Percentiles rank a stretch among this genome's conserved stretches.
These are phyloP conservation scores for Aureobasidium sp. DNA, from an alignment of 2,329 filamentous ascomycete genomes.

Conservation along the genomic window DNA sequence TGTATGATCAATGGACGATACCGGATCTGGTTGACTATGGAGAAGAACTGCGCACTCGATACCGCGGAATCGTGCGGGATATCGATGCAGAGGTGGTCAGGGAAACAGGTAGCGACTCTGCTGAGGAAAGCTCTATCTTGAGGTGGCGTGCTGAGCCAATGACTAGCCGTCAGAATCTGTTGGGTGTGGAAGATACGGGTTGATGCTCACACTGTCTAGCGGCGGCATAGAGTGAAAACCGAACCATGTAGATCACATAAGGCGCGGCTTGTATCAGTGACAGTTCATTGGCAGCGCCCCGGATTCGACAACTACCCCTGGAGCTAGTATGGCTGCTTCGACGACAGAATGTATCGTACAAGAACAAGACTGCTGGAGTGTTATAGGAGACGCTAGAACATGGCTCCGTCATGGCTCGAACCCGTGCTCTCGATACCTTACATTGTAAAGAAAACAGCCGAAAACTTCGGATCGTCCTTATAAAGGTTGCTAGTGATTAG, in stretches of 20 bases:
- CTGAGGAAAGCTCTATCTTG: neutral
- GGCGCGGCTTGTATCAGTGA: too few species aligned
- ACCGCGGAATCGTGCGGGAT: neutral
- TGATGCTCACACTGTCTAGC: neutral
- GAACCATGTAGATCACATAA: neutral
- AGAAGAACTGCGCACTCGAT: neutral
- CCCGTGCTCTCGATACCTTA: neutral
- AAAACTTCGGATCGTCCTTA: neutral
- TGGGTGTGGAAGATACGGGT: neutral
- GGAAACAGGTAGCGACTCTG: neutral
- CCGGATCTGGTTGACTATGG: slow-evolving; percentile 2
- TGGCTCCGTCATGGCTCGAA: neutral
- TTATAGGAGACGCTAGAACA: neutral
- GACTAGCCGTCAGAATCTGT: slow-evolving; percentile 11
- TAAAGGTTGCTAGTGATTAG: too few species aligned
- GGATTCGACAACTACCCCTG: too few species aligned
- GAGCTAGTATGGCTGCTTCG: too few species aligned
- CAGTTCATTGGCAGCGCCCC: too few species aligned
- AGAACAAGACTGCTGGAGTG: neutral
- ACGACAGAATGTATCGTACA: too few species aligned
- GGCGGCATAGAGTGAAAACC: neutral
- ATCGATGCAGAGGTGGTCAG: neutral
- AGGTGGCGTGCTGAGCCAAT: slow-evolving; percentile 11
- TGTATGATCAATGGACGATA: slow-evolving; percentile 16
- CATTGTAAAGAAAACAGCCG: neutral